Percentiles rank a stretch among this genome's conserved stretches.
Evolutionary conservation across 192 early-diverging fungal species (phyloP).

Genomic region (Umbelopsis sp.): DNA sequence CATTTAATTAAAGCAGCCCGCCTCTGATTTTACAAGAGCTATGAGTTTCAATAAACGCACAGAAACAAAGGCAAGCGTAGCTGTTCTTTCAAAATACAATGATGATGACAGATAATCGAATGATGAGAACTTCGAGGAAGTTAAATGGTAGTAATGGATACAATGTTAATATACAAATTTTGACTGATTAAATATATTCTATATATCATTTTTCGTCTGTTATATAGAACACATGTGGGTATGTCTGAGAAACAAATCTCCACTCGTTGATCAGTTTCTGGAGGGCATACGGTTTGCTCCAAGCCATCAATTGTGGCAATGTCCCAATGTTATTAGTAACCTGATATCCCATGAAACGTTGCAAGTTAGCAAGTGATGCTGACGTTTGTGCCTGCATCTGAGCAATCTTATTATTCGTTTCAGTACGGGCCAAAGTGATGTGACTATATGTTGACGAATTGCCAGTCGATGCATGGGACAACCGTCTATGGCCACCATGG

Average conservation of each 20-base stretch:
- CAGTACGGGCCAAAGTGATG: conserved; percentile 5
- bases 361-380: conserved; percentile 21
- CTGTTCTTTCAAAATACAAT: too few species aligned
- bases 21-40: too few species aligned
- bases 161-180: too few species aligned
- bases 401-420: neutral
- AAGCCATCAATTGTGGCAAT: conserved; percentile 16
- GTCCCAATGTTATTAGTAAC: conserved; percentile 14
- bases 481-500: neutral
- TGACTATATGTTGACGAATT: neutral
- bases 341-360: conserved; percentile 27
- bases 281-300: conserved; percentile 24
- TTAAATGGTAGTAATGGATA: too few species aligned
- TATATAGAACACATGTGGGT: conserved; percentile 13
- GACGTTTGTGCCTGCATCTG: conserved; percentile 19
- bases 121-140: too few species aligned
- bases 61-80: too few species aligned
- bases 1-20: too few species aligned
- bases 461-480: neutral
- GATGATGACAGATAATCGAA: too few species aligned
- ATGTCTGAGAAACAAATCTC: conserved; percentile 24
- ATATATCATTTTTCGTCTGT: neutral
- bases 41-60: too few species aligned
- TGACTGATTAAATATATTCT: conserved; percentile 3
- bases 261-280: conserved; percentile 18